phyloP scores from a whole-genome alignment of 305 asterid species.

The Fraxinus dipetala region DNA sequence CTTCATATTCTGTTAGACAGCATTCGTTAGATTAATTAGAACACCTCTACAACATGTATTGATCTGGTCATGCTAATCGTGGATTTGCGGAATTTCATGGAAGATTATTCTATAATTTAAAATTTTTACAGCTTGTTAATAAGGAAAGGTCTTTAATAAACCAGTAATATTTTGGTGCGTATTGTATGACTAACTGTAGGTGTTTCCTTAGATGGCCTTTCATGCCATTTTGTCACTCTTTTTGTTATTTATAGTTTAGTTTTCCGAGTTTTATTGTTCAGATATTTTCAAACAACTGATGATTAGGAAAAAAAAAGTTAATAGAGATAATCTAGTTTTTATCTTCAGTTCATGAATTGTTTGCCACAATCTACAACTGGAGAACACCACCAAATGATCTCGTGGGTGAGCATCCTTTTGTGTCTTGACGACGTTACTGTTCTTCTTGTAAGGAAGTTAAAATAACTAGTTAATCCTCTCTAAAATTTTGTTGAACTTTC shows the following conservation, averaged over 20 bases:
- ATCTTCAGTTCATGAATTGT: neutral
- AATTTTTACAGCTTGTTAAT: neutral
- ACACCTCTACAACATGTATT: neutral
- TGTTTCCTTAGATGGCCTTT: neutral
- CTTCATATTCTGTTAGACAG: neutral
- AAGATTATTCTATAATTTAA: neutral
- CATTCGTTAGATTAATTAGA: constrained; percentile 7
- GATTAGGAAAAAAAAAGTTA: neutral
- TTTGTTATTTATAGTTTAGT: neutral
- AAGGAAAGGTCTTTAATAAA: neutral
- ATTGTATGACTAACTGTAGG: neutral
- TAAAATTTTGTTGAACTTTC: neutral
- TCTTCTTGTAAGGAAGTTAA: neutral
- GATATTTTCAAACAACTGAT: neutral
- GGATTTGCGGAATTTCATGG: neutral
- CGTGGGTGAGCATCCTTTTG: neutral
- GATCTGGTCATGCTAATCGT: neutral
- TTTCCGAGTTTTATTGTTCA: neutral
- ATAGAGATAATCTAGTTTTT: neutral
- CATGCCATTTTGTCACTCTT: neutral
- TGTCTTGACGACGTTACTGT: neutral
- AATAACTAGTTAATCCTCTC: neutral
- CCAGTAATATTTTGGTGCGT: neutral
- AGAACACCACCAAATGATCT: neutral
- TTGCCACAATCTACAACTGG: neutral